A percentile compares a stretch with the other conserved stretches of the same genome.
These are phyloP conservation scores for Fomitopsis palustris DNA, from an alignment of 1,284 basidiomycete genomes.

Conservation along the genomic window DNA sequence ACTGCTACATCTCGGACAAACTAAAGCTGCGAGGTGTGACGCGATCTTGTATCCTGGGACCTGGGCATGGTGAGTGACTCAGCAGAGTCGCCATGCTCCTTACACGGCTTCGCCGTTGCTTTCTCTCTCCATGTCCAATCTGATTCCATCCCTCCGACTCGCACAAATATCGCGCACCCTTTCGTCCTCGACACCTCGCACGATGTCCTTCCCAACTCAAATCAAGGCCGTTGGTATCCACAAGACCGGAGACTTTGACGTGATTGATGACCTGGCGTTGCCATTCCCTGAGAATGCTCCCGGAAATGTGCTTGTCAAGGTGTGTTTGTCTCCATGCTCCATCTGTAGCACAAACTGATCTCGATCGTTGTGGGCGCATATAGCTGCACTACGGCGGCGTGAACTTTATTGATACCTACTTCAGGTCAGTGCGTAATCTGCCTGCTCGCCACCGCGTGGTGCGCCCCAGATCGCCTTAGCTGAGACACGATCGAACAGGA, in stretches of 20 bases:
- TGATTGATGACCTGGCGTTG: constrained; percentile 63
- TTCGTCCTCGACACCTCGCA: not conserved
- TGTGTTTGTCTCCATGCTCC: constrained; percentile 24
- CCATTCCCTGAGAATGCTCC: constrained; percentile 59
- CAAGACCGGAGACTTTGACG: constrained; percentile 72
- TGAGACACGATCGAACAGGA: constrained; percentile 29
- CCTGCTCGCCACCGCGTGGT: not conserved
- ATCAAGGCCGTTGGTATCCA: constrained; percentile 55
- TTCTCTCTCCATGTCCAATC: not conserved
- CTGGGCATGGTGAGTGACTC: not conserved
- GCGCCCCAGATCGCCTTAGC: not conserved
- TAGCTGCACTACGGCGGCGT: constrained; percentile 68
- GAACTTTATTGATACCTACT: constrained; percentile 88
- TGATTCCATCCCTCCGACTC: not conserved
- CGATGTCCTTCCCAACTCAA: constrained; percentile 48
- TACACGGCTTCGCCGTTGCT: not conserved
- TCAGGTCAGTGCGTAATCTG: constrained; percentile 36
- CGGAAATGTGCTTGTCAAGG: constrained; percentile 78
- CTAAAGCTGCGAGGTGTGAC: not conserved
- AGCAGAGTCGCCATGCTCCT: not conserved
- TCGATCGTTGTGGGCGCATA: not conserved
- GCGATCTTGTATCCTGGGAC: not conserved
- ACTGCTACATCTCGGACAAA: not conserved
- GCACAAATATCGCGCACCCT: not conserved
- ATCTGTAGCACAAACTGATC: not conserved